Conservation (phyloP, 495 filamentous ascomycete genomes). For the Lasiosphaeria ovina region DNA sequence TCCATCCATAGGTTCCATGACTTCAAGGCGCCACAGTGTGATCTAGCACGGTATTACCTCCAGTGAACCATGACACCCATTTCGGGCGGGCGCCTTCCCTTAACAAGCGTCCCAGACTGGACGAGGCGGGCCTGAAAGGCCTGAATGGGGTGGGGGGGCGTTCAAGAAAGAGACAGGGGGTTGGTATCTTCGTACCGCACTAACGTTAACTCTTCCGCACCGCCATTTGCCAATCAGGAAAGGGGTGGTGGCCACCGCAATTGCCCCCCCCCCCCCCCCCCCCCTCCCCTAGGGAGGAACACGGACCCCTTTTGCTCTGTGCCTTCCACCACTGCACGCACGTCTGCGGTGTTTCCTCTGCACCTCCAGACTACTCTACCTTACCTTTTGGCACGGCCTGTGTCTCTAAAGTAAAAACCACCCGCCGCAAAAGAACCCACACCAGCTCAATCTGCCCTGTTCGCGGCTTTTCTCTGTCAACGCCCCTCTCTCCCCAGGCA, state of each 20-base stretch:
- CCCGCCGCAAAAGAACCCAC: constrained; percentile 14
- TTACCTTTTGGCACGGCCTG: neutral
- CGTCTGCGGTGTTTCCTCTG: constrained; percentile 14
- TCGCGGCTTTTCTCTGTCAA: constrained; percentile 13
- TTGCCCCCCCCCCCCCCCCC: constrained; percentile 6
- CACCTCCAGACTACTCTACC: neutral
- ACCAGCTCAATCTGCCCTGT: constrained; percentile 11
- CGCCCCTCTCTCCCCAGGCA: constrained; percentile 3
- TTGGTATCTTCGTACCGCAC: constrained; percentile 16
- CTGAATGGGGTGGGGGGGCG: neutral
- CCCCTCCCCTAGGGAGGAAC: constrained; percentile 19
- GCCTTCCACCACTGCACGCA: constrained; percentile 13
- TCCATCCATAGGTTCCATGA: constrained; percentile 4
- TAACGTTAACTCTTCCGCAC: constrained; percentile 5
- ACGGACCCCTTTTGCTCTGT: constrained; percentile 23
- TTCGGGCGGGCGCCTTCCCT: neutral
- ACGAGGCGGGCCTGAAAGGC: too few relatives aligned
- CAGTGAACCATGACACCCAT: neutral
- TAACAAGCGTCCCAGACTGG: neutral
- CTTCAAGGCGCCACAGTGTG: constrained; percentile 15
- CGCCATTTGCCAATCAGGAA: constrained; percentile 27
- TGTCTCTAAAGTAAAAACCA: constrained; percentile 15
- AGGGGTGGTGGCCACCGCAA: neutral
- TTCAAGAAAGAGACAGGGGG: neutral
- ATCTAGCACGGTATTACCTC: constrained; percentile 9